A percentile compares a stretch with the other conserved stretches of the same genome.
Conservation (phyloP, 2,329 filamentous ascomycete species). For the Gliomastix tumulicola region DNA sequence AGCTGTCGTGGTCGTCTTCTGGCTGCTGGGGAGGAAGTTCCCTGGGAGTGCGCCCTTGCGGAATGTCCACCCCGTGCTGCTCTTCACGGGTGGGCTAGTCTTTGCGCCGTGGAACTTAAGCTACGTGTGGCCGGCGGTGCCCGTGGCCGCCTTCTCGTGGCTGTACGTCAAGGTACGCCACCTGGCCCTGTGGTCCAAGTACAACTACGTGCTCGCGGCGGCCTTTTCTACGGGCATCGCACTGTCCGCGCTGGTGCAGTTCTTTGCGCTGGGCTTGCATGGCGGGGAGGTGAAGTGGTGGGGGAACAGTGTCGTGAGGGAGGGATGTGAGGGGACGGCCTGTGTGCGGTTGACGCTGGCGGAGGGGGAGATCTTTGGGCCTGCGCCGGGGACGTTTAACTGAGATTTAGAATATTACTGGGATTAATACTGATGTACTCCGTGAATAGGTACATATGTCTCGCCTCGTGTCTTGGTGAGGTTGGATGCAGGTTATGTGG, state of each 20-base stretch:
- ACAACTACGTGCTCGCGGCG: conserved; percentile 40
- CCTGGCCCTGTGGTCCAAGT: conserved; percentile 42
- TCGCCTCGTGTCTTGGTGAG: too few relatives aligned
- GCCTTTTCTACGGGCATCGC: conserved; percentile 36
- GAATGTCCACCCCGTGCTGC: conserved; percentile 31
- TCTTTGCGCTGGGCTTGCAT: conserved; percentile 30
- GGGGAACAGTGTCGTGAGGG: conserved; percentile 26
- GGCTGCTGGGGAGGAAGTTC: conserved; percentile 20
- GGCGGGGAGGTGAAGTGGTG: conserved; percentile 32
- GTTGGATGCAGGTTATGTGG: too few relatives aligned
- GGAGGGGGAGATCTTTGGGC: conserved; percentile 22
- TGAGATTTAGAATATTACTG: too few relatives aligned
- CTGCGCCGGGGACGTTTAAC: conserved; percentile 11
- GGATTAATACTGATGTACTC: too few relatives aligned
- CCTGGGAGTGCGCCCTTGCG: conserved; percentile 22
- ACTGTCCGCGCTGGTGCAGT: conserved; percentile 36
- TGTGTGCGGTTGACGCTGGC: conserved; percentile 14
- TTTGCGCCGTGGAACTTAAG: conserved; percentile 34
- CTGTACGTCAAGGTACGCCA: conserved; percentile 36
- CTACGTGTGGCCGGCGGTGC: conserved; percentile 39
- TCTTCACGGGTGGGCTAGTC: conserved; percentile 32
- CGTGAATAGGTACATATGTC: too few relatives aligned
- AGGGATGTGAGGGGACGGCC: conserved; percentile 17
- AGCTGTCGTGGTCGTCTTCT: conserved; percentile 22
- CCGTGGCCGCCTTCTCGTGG: conserved; percentile 39